Evolutionary conservation across 2,329 filamentous ascomycete genomes (phyloP).

Genomic region (Colletotrichum ledebouriae): DNA sequence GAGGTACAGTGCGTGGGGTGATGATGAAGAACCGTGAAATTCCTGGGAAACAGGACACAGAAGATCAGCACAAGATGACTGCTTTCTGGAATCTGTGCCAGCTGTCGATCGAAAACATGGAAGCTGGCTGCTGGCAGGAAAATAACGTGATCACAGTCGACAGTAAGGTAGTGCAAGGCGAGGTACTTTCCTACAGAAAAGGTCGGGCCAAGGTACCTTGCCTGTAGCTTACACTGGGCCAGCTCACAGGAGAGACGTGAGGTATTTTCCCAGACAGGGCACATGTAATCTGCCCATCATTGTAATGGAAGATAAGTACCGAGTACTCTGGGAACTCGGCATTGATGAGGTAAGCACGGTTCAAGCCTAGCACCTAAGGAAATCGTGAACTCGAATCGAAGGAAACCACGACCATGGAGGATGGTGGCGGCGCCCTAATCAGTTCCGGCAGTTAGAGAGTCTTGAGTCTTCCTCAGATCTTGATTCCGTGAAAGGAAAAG

Average conservation of each 20-base stretch:
- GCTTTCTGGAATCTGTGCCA: not conserved
- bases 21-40: not conserved
- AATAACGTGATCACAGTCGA: no score
- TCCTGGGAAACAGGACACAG: no score
- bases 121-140: no score
- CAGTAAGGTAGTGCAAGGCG: no score
- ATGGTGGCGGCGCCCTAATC: conserved; percentile 29
- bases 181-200: no score
- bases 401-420: not conserved
- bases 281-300: not conserved
- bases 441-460: conserved; percentile 16
- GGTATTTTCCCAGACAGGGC: not conserved
- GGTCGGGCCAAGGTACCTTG: no score
- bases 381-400: no score
- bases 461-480: not conserved
- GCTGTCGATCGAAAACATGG: not conserved
- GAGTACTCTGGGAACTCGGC: no score
- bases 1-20: not conserved
- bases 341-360: not conserved
- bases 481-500: not conserved
- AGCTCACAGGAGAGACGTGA: not conserved
- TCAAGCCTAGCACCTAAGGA: no score
- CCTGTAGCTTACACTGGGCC: conserved; percentile 1
- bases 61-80: no score
- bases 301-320: no score